phyloP scores from a whole-genome alignment of 2,329 filamentous ascomycete genomes.

The Tympanopsis confertula region DNA sequence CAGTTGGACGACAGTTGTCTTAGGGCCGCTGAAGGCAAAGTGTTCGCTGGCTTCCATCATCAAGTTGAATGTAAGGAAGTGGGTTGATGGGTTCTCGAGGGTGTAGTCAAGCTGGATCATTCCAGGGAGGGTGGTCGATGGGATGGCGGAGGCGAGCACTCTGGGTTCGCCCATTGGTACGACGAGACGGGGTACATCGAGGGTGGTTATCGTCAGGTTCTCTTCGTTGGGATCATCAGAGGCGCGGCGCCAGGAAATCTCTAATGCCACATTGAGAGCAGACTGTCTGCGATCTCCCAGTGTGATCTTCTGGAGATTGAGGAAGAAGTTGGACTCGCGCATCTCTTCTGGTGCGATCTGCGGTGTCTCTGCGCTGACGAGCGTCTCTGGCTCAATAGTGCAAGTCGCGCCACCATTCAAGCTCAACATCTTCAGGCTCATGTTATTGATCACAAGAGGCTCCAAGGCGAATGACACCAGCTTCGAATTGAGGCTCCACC shows the following conservation, averaged over 20 bases:
- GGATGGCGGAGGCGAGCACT: slow-evolving; percentile 36
- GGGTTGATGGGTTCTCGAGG: slow-evolving; percentile 53
- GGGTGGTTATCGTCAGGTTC: slow-evolving; percentile 23
- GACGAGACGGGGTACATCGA: slow-evolving; percentile 43
- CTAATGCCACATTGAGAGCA: slow-evolving; percentile 36
- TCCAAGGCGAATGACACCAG: slow-evolving; percentile 44
- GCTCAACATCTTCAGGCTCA: slow-evolving; percentile 31
- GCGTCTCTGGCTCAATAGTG: slow-evolving; percentile 17
- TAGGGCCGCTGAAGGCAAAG: slow-evolving; percentile 52
- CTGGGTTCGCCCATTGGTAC: slow-evolving; percentile 48
- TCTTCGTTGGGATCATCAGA: slow-evolving; percentile 13
- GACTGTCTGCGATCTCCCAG: slow-evolving; percentile 47
- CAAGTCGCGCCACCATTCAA: slow-evolving; percentile 36
- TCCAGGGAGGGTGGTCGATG: slow-evolving; percentile 17
- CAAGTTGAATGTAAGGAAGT: slow-evolving; percentile 52
- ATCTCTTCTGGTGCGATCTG: slow-evolving; percentile 32
- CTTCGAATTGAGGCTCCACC: slow-evolving; percentile 41
- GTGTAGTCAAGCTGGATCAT: slow-evolving; percentile 38
- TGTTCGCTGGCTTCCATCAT: slow-evolving; percentile 54
- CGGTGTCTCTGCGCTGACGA: slow-evolving; percentile 13
- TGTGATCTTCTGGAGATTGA: slow-evolving; percentile 39
- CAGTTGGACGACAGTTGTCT: slow-evolving; percentile 41
- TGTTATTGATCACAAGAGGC: slow-evolving; percentile 36
- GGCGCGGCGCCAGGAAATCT: slow-evolving; percentile 41
- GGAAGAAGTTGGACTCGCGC: slow-evolving; percentile 32